phyloP scores from a whole-genome alignment of 2,329 filamentous ascomycete genomes.

The Pyrenophora teres region DNA sequence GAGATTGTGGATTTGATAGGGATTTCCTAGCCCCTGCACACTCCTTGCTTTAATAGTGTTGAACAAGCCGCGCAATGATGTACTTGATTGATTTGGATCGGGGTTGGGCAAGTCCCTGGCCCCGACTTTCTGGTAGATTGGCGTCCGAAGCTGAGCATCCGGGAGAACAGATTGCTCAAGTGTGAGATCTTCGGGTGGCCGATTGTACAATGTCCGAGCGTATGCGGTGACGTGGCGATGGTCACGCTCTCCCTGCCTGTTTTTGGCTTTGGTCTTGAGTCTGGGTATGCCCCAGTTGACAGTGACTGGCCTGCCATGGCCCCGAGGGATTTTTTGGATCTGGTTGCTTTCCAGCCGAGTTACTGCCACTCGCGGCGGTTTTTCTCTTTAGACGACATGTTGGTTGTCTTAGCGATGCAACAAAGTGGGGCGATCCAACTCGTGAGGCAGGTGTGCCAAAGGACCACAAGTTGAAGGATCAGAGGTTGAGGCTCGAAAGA shows the following conservation, averaged over 20 bases:
- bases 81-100: conserved; percentile 2
- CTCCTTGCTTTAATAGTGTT: conserved; percentile 11
- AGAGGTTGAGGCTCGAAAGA: not conserved
- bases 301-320: not conserved
- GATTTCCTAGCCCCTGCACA: not conserved
- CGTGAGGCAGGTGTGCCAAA: too few species aligned
- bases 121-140: conserved; percentile 5
- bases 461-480: too few species aligned
- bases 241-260: not conserved
- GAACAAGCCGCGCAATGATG: conserved; percentile 8
- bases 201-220: conserved; percentile 4
- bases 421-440: not conserved
- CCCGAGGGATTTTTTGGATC: not conserved
- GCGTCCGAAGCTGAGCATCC: conserved; percentile 7
- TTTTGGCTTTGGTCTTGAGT: not conserved
- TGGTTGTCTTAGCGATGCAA: not conserved
- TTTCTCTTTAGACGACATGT: conserved; percentile 1
- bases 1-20: not conserved
- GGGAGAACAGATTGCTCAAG: conserved; percentile 4
- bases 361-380: not conserved
- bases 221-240: conserved; percentile 1
- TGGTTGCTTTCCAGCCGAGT: not conserved
- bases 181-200: not conserved
- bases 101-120: not conserved
- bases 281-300: conserved; percentile 11